Evolutionary conservation across 2,329 filamentous ascomycete species (phyloP).

Genomic region (Malbranchea zuffiana): DNA sequence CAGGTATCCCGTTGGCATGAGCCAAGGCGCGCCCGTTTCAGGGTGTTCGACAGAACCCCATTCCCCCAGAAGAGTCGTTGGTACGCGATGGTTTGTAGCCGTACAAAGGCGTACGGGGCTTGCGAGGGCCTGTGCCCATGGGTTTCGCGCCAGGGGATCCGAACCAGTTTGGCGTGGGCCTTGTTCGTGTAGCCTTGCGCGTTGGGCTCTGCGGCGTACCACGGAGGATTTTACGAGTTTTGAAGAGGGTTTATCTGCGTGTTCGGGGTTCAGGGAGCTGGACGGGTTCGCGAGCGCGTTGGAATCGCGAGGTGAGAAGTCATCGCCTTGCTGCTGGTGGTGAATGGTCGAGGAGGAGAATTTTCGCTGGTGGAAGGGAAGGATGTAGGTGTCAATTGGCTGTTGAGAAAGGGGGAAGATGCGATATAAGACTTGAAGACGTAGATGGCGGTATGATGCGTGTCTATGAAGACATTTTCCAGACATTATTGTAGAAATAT

Average conservation of each 20-base stretch:
- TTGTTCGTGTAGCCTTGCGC: conserved; percentile 7
- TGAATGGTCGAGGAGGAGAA: conserved; percentile 1
- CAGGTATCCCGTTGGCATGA: conserved; percentile 26
- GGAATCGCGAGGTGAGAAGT: not conserved
- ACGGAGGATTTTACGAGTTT: conserved; percentile 11
- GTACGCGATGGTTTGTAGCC: conserved; percentile 25
- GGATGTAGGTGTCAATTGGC: not conserved
- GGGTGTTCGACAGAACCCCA: conserved; percentile 28
- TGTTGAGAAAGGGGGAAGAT: not conserved
- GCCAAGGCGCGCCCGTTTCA: conserved; percentile 20
- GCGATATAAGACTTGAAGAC: not conserved
- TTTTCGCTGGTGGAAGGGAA: not conserved
- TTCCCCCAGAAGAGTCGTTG: conserved; percentile 25
- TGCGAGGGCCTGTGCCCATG: conserved; percentile 32
- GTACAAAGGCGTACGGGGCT: conserved; percentile 28
- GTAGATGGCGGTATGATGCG: not conserved
- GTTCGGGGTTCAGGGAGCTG: too few species aligned
- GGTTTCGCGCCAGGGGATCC: conserved; percentile 26
- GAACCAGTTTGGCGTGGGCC: conserved; percentile 12
- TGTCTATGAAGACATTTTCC: not conserved
- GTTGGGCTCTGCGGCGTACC: conserved; percentile 6
- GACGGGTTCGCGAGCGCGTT: not conserved
- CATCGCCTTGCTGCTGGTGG: not conserved
- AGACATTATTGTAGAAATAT: conserved; percentile 3
- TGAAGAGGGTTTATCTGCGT: conserved; percentile 1